A percentile compares a stretch with the other conserved stretches of the same genome.
These are phyloP conservation scores for Pyronema domesticum DNA, from an alignment of 495 filamentous ascomycete genomes.

Conservation along the genomic window DNA sequence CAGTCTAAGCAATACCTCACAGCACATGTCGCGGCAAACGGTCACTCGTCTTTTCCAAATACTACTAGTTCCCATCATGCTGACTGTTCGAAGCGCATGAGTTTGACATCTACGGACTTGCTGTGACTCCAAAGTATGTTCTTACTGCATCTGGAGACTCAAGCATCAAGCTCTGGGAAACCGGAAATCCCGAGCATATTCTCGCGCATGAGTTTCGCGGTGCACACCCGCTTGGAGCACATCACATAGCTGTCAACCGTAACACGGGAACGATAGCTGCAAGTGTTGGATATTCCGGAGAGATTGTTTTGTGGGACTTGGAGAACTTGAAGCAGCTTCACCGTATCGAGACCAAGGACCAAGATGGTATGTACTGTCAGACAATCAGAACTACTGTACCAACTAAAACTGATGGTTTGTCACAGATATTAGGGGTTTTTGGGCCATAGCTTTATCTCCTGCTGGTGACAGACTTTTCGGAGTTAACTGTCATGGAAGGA, in stretches of 20 bases:
- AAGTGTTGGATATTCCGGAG: slow-evolving; percentile 73
- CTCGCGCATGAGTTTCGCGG: slow-evolving; percentile 55
- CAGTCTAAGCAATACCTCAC: slow-evolving; percentile 98
- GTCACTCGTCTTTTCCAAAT: slow-evolving; percentile 29
- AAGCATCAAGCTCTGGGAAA: slow-evolving; percentile 58
- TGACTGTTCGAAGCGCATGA: slow-evolving; percentile 44
- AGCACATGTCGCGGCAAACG: slow-evolving; percentile 72
- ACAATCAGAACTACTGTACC: not conserved
- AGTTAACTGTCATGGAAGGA: slow-evolving; percentile 63
- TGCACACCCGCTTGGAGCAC: slow-evolving; percentile 71
- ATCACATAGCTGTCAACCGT: slow-evolving; percentile 59
- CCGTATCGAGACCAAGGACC: slow-evolving; percentile 12
- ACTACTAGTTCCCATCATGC: not conserved
- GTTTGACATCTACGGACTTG: slow-evolving; percentile 77
- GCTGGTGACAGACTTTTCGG: slow-evolving; percentile 67
- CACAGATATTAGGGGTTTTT: slow-evolving; percentile 32
- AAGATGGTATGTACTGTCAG: slow-evolving; percentile 14
- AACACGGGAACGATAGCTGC: slow-evolving; percentile 48
- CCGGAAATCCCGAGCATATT: slow-evolving; percentile 47
- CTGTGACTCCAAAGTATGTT: slow-evolving; percentile 56
- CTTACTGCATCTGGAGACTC: slow-evolving; percentile 73
- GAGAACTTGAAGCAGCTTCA: slow-evolving; percentile 38
- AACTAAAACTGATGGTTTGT: slow-evolving; percentile 8
- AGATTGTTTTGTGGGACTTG: slow-evolving; percentile 60
- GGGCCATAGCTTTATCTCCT: slow-evolving; percentile 70